Percentiles rank a stretch among this genome's conserved stretches.
Conservation (phyloP, 129 eudicot genomes). For the Apium graveolens region DNA sequence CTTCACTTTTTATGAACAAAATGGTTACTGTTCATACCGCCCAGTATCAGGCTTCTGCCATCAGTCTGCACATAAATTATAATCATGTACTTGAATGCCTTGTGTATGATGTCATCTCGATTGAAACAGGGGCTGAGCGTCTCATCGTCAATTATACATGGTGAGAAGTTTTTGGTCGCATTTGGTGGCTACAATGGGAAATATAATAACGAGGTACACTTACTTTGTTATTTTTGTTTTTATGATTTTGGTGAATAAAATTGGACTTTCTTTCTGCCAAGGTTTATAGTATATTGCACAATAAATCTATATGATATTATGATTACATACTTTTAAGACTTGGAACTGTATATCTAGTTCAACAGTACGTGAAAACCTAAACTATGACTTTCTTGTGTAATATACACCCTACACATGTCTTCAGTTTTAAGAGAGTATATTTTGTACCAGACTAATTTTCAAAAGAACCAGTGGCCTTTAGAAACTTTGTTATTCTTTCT, state of each 20-base stretch:
- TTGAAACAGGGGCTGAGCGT: slow-evolving; percentile 76
- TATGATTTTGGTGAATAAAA: neutral
- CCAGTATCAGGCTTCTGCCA: neutral
- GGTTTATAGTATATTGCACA: neutral
- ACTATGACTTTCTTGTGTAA: neutral
- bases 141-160: slow-evolving; percentile 49
- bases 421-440: neutral
- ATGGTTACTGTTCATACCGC: neutral
- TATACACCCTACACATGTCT: neutral
- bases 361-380: neutral
- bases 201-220: slow-evolving; percentile 72
- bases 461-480: neutral
- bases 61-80: neutral
- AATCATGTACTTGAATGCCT: neutral
- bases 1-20: neutral
- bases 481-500: neutral
- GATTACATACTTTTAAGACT: neutral
- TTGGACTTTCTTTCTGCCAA: neutral
- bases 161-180: slow-evolving; percentile 62
- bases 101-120: slow-evolving; percentile 8
- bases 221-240: neutral
- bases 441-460: neutral
- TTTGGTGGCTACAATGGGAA: slow-evolving; percentile 97
- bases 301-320: neutral
- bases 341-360: neutral